Percentiles rank a stretch among this genome's conserved stretches.
Conservation (phyloP, 768 basidiomycete species). For the Hortiboletus campestris region DNA sequence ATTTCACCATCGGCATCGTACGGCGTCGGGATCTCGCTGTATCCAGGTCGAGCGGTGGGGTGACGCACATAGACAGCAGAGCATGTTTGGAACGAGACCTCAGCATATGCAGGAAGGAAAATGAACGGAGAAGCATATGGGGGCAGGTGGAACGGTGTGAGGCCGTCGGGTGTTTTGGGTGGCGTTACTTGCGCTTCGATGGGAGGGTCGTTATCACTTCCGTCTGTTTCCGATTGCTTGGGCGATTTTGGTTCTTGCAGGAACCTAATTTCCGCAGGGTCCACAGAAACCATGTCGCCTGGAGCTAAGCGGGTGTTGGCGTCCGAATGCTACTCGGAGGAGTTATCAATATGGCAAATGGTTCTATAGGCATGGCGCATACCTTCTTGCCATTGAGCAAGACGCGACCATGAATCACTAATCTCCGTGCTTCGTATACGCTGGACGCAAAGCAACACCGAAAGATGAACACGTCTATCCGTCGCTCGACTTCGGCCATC, state of each 20-base stretch:
- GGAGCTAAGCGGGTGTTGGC: conserved; percentile 88
- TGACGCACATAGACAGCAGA: conserved; percentile 92
- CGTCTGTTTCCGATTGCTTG: conserved; percentile 12
- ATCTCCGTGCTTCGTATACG: conserved; percentile 83
- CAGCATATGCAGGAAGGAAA: conserved; percentile 91
- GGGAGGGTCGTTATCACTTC: not conserved
- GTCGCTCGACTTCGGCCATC: conserved; percentile 90
- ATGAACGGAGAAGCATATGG: conserved; percentile 85
- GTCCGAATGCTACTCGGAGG: conserved; percentile 60
- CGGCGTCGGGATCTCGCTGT: conserved; percentile 93
- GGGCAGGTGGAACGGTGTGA: conserved; percentile 84
- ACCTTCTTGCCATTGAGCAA: conserved; percentile 89
- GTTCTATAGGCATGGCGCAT: conserved; percentile 22
- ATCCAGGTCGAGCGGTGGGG: conserved; percentile 93
- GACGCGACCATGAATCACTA: conserved; percentile 87
- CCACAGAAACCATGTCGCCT: conserved; percentile 91
- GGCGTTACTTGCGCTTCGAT: not conserved
- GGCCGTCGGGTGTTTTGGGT: conserved; percentile 14
- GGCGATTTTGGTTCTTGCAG: conserved; percentile 41
- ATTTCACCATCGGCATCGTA: conserved; percentile 95
- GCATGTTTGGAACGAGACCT: conserved; percentile 84
- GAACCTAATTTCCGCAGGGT: conserved; percentile 77
- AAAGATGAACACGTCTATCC: conserved; percentile 92
- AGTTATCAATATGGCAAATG: not conserved
- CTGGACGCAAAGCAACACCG: conserved; percentile 84